These are phyloP conservation scores for Blastocystis sp. DNA, from an alignment of 352 stramenopile species.

Conservation along the genomic window DNA sequence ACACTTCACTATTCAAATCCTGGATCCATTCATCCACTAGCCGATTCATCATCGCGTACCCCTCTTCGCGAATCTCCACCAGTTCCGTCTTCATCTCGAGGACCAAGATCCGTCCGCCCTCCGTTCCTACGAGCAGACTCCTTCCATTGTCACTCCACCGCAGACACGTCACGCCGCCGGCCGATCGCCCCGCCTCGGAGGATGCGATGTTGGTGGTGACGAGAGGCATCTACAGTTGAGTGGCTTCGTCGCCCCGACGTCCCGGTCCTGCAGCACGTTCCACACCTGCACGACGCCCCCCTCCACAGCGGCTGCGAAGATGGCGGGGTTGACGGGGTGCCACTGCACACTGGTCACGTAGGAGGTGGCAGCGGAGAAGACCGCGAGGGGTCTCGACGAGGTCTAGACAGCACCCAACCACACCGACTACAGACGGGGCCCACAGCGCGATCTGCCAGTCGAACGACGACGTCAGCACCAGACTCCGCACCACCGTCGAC, in stretches of 20 bases:
- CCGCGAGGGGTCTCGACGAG: neutral
- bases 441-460: constrained; percentile 14
- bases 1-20: neutral
- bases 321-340: neutral
- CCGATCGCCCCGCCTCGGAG: neutral
- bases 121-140: neutral
- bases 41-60: neutral
- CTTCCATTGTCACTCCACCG: constrained; percentile 28
- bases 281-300: neutral
- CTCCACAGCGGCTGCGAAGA: neutral
- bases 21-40: neutral
- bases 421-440: neutral
- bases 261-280: neutral
- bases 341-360: neutral
- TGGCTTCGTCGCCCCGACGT: neutral
- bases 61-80: constrained; percentile 11
- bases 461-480: neutral
- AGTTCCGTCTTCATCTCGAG: constrained; percentile 6
- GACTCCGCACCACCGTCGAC: neutral
- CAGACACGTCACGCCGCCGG: neutral
- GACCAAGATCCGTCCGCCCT: neutral
- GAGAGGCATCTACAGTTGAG: neutral
- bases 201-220: neutral
- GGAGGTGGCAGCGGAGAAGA: neutral
- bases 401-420: neutral